These are phyloP conservation scores for Curvularia hawaiiensis DNA, from an alignment of 2,329 filamentous ascomycete species.

Conservation along the genomic window DNA sequence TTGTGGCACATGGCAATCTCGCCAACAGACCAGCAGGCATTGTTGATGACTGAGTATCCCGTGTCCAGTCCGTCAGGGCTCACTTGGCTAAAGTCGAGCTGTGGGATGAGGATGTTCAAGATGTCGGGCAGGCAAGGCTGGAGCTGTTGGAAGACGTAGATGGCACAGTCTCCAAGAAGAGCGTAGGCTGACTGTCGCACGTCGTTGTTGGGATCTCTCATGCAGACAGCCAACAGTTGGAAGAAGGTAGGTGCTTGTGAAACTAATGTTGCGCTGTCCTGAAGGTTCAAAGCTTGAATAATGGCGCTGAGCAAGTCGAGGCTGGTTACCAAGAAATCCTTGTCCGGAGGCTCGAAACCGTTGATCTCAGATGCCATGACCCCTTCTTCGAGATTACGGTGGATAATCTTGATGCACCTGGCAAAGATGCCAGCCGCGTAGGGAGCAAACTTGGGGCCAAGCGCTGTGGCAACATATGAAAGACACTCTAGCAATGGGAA, in stretches of 20 bases:
- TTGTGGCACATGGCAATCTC: conserved; percentile 86
- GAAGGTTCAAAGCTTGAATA: conserved; percentile 81
- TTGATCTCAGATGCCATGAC: conserved; percentile 71
- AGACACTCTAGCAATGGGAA: conserved; percentile 96
- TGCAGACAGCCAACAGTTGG: conserved; percentile 85
- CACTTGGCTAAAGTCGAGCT: conserved; percentile 75
- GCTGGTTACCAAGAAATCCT: conserved; percentile 96
- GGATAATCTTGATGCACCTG: conserved; percentile 89
- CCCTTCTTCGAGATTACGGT: conserved; percentile 84
- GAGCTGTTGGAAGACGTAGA: conserved; percentile 85
- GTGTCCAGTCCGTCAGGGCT: conserved; percentile 80
- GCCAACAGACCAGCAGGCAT: conserved; percentile 95
- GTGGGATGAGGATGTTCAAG: conserved; percentile 80
- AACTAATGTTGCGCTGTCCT: conserved; percentile 78
- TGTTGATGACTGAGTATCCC: conserved; percentile 93
- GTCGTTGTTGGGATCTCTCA: conserved; percentile 89
- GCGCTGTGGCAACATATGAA: conserved; percentile 88
- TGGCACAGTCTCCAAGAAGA: conserved; percentile 90
- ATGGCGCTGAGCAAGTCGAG: conserved; percentile 92
- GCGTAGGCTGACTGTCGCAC: conserved; percentile 97
- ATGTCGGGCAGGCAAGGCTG: conserved; percentile 74
- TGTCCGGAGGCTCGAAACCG: conserved; percentile 79
- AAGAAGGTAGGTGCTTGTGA: conserved; percentile 81
- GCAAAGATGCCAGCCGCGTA: conserved; percentile 87
- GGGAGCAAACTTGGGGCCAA: conserved; percentile 80